Evolutionary conservation across 306 rosid genomes (phyloP), one percentile per base, ranked within the genome.

Genomic region (Hippophae tibetana): DNA sequence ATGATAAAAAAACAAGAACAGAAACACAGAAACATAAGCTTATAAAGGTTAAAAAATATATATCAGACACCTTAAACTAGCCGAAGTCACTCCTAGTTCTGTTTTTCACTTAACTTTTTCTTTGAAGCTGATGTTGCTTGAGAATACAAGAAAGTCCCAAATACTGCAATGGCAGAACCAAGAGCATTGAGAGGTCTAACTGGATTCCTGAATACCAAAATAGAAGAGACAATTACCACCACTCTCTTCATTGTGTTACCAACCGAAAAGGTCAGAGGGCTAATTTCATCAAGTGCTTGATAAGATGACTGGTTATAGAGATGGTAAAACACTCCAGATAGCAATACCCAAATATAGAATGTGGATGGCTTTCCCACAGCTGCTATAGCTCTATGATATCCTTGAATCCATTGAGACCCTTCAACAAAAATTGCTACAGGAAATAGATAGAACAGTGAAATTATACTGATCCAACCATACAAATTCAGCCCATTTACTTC

Each of bases 201-300:
- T 1, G 95, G 96, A 63, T 92, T 88, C 62, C 95, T 80, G 68
- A 92, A 88, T 65, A 92, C 96, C 83, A 92, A 74, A 64, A 92
- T 67, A 1, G 96, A 48, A 5, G 96, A 78, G 5, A 88, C 79
- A 10, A 92, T 92, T 64, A 92, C 99, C 69, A 85, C 95, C 67
- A 92, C 96, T 63, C 99, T 79, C 80, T 87, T 92, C 95, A 92
- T 88, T 13, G 99, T 88, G 76, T 92, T 92, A 11, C 99, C 99
- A 3, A 92, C 99, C 0, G 96, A 92, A 69, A 92, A 92, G 42
- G 88, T 88, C 60, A 92, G 62, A 0, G 98, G 96, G 56, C 89
- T 87, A 68, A 85, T 88, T n/a, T 92, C 85, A 69, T 92, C 95
- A 13, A 92, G 70, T 40, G 99, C 99, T 78, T 88, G 93, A 62